Evolutionary conservation across 306 rosid species (phyloP), one percentile per base, ranked within the genome.

Genomic region (Pueraria montana): DNA sequence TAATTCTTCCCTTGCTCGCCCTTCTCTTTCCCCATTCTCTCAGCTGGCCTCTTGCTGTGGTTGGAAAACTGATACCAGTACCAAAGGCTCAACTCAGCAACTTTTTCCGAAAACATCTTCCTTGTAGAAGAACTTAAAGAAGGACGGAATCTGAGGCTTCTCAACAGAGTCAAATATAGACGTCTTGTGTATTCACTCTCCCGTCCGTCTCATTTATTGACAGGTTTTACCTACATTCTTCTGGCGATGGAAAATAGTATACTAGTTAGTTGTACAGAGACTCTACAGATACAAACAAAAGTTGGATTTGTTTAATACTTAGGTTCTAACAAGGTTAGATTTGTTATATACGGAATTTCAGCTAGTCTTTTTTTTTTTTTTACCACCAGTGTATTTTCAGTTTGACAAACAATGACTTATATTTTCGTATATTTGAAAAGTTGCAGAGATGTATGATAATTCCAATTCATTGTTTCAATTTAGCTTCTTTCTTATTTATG

Each of bases 11-110:
- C 79, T 40, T 17, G 65, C 53, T 48, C 50, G 45, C 66, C 66
- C 48, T 58, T 70, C 74, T 52, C 38, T 74, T 69, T 76, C 42
- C 27, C 52, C 34, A 42, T 81, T 6, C 49, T 43, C 24, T 45
- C 90, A 96, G 99, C 83, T 96, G 98, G 99, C 98, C 99, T 74
- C 97, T 96, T 30, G 98, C 97, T 10, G 85, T 88, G 64, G 3
- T 92, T 23, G 99, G 97, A 77, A 96, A 96, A 77, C 56, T 88
- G 74, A 84, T 96, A 65, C 99, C 91, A 4, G 98, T 93, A 56
- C 89, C 94, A 16, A 32, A 34, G 62, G 74, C 85, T 61, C 86
- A 86, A 4, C 0, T 90, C 13, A 80, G 64, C 4, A 77, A 58
- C 75, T 32, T 2, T 4, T 66, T 87, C 49, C 72, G 64, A 30